Conservation (phyloP, 108 stramenopile species). For the Asterionellopsis glacialis region DNA sequence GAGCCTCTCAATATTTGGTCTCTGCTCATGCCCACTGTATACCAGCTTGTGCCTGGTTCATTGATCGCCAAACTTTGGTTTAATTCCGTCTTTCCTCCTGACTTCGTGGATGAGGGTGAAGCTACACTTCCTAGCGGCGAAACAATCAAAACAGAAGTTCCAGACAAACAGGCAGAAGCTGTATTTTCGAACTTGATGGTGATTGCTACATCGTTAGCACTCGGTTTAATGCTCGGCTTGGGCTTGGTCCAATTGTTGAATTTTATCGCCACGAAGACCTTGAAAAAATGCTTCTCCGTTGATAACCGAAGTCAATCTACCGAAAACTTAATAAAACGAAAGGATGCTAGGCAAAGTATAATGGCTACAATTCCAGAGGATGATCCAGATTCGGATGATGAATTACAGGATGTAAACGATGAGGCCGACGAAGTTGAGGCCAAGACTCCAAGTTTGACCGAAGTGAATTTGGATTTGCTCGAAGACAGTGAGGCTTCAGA, state of each 20-base stretch:
- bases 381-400: too few species aligned
- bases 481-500: too few species aligned
- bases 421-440: too few species aligned
- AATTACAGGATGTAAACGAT: too few species aligned
- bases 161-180: not conserved
- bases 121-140: not conserved
- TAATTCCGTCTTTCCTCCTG: constrained; percentile 25
- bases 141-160: not conserved
- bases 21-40: constrained; percentile 43
- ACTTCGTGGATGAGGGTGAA: not conserved
- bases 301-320: too few species aligned
- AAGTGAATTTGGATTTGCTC: too few species aligned
- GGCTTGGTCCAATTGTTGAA: constrained; percentile 14
- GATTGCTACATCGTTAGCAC: constrained; percentile 30
- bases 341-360: too few species aligned
- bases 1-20: constrained; percentile 34
- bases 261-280: too few species aligned
- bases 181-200: constrained; percentile 33
- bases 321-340: too few species aligned
- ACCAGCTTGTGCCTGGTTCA: constrained; percentile 49
- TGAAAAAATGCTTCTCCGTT: too few species aligned
- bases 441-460: too few species aligned
- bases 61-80: constrained; percentile 46
- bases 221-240: constrained; percentile 37
- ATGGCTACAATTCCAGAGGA: too few species aligned